Percentiles rank a stretch among this genome's conserved stretches.
Evolutionary conservation across 192 early-diverging fungal species (phyloP).

Genomic region (Haplosporangium gracile): DNA sequence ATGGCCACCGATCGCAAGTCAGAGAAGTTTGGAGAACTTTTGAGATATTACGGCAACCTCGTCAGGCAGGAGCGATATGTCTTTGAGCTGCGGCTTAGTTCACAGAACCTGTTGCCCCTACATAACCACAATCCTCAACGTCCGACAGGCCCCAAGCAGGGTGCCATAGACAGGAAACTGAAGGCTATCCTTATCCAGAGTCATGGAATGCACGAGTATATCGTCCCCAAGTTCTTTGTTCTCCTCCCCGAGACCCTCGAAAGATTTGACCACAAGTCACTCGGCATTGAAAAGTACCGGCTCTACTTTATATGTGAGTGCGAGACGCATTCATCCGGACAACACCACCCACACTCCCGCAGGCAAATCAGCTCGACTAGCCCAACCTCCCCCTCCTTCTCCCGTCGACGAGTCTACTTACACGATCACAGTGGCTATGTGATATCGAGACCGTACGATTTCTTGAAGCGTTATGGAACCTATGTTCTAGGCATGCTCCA

Average conservation of each 20-base stretch:
- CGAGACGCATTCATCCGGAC: neutral
- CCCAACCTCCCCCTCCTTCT: too few species aligned
- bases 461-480: conserved; percentile 10
- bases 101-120: neutral
- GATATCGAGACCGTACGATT: conserved; percentile 1
- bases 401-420: neutral
- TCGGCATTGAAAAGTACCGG: neutral
- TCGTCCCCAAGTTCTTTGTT: conserved; percentile 9
- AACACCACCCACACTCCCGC: neutral
- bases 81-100: neutral
- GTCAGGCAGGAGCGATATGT: neutral
- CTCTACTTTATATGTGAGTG: conserved; percentile 31
- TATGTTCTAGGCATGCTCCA: conserved; percentile 15
- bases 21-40: too few species aligned
- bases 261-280: neutral
- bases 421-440: conserved; percentile 7
- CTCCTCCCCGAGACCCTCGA: neutral
- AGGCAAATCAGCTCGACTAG: neutral
- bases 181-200: neutral
- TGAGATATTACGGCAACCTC: too few species aligned
- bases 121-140: neutral
- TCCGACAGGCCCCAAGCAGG: neutral
- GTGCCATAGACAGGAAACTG: neutral
- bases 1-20: too few species aligned
- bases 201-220: neutral